Base-by-base conservation (phyloP, 495 filamentous ascomycete genomes). In the Tricharina praecox region DNA sequence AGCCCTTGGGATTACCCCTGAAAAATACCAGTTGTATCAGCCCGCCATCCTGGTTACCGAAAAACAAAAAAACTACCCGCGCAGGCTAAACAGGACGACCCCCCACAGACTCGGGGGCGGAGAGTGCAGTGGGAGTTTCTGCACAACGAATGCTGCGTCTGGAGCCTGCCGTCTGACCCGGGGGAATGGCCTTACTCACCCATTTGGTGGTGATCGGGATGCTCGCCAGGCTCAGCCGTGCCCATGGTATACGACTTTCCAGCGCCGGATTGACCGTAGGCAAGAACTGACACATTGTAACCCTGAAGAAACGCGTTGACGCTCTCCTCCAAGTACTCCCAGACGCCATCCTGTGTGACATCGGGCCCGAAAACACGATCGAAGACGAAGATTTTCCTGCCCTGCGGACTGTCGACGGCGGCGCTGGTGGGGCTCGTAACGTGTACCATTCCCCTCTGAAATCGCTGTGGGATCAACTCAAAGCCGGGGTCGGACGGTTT, bases 241-340 rank as follows among this genome's bases (percentile, higher is more conserved):
- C 90, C 90, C 90, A 99, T 99, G 0, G 90, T 99, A 62, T 95
- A 96, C 1, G 90, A 99, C 66, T 99, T 99, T 56, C 90, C 90
- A n/a, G 90, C 85, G 30, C 90, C 90, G n/a, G 90, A 99, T 68
- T 99, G 90, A 54, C 90, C 90, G 56, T 99, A 99, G 33, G 90
- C 90, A 51, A 99, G 72, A 39, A 99, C 76, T 10, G 90, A 99
- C 54, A 99, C 90, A 79, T 99, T 99, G 71, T 95, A 99, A 32
- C 90, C 90, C 62, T 93, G 83, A 5, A 92, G 63, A 63, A 99
- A 99, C 1, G 86, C 85, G 62, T 70, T 75, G 48, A 94, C 80
- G 59, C 85, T 93, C 51, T 96, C 92, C 53, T 73, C 74, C 26
- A 99, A 67, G 56, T 99, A 99, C 19, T 93, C 83, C 86, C 88